Base-by-base conservation (phyloP, 495 filamentous ascomycete species). In the Daldinia decipiens region DNA sequence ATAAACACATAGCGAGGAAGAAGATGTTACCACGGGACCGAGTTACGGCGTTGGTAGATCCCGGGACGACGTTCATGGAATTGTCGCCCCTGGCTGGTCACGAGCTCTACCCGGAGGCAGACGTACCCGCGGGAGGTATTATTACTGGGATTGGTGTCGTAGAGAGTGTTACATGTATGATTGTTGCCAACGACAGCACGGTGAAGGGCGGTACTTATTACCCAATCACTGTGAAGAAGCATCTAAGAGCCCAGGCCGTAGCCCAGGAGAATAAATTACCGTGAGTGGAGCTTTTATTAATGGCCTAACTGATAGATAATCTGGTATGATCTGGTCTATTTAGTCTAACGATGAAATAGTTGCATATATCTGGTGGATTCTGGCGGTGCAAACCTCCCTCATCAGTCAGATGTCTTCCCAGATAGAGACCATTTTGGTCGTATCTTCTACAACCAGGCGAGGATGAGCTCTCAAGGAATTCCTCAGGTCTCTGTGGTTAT, bases 161-260 rank as follows among this genome's bases (percentile, higher is more conserved):
- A 2, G 90, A 94, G 72, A 95, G 96, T 1, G 93, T 97, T 6
- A 90, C 88, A 19, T 98, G 96, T 75, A 90, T 98, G 84, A 92
- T 99, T 68, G 92, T 99, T 52, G 95, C 94, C 27, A 99, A 99
- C 74, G 95, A 99, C 77, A 95, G 92, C 83, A 99, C 95, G 13
- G 95, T 97, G 68, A 99, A 99, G 82, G 95, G 96, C n/a, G 95
- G 95, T 52, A 98, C 96, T 2, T 99, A 99, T 81, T 98, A 94
- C 79, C 95, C 95, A 0, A 94, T 99, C 58, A 99, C 95, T 1
- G 94, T 99, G 34, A 97, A 97, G 83, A 99, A 99, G 82, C 96
- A 98, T 80, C 84, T 98, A 13, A 89, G 95, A 61, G 95, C 95
- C 24, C 95, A 99, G 79, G 90, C 88, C 26, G 91, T 98, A 62